Conservation (phyloP, 2,329 filamentous ascomycete species). For the Juglanconis oblonga region DNA sequence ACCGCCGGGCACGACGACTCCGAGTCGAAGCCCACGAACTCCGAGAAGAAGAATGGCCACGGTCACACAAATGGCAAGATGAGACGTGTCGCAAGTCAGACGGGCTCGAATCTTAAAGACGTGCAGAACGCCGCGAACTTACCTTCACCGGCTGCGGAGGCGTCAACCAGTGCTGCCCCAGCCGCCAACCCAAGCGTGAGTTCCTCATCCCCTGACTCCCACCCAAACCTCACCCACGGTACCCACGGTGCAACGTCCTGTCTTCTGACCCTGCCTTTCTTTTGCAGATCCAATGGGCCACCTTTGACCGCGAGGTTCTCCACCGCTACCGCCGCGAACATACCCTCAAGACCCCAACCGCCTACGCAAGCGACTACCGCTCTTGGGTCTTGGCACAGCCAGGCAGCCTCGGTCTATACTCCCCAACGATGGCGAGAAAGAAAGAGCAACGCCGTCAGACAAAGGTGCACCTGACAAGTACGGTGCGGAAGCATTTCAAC, state of each 20-base stretch:
- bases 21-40: constrained; percentile 38
- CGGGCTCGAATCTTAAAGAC: constrained; percentile 46
- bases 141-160: constrained; percentile 24
- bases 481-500: constrained; percentile 81
- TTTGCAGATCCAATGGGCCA: constrained; percentile 60
- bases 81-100: constrained; percentile 52
- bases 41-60: constrained; percentile 44
- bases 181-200: constrained; percentile 16
- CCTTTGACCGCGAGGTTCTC: constrained; percentile 64
- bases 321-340: constrained; percentile 75
- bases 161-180: constrained; percentile 16
- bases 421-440: constrained; percentile 71
- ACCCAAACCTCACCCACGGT: too few species aligned
- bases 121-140: constrained; percentile 35
- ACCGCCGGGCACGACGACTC: constrained; percentile 35
- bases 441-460: constrained; percentile 64
- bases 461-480: constrained; percentile 68
- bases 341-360: constrained; percentile 66
- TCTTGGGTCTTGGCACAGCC: constrained; percentile 60
- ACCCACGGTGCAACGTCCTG: neutral
- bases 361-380: constrained; percentile 64
- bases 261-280: neutral
- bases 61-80: constrained; percentile 49
- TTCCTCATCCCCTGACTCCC: neutral
- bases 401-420: constrained; percentile 65